Conservation (phyloP, 768 basidiomycete species). For the Phanerochaete sordida region DNA sequence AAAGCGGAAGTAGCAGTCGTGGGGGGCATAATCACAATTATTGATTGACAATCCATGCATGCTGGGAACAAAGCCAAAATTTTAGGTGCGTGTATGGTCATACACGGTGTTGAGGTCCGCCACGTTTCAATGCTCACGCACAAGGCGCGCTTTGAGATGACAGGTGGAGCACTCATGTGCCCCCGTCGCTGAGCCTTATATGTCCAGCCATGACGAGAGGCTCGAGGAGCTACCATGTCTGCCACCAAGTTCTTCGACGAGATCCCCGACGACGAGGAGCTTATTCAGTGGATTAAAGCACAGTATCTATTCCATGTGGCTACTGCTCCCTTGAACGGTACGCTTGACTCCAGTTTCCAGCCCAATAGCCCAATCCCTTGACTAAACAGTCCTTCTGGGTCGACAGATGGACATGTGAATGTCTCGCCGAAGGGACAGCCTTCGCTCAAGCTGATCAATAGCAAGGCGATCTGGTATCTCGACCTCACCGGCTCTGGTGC, state of each 20-base stretch:
- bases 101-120: too few species aligned
- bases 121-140: too few species aligned
- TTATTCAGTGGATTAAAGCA: slow-evolving; percentile 52
- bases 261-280: slow-evolving; percentile 41
- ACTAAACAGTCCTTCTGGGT: neutral
- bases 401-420: slow-evolving; percentile 51
- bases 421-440: slow-evolving; percentile 63
- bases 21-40: too few species aligned
- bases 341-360: slow-evolving; percentile 13
- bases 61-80: too few species aligned
- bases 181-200: too few species aligned
- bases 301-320: slow-evolving; percentile 76
- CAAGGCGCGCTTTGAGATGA: too few species aligned
- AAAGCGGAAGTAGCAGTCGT: too few species aligned
- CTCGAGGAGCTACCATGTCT: too few species aligned
- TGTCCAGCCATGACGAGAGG: too few species aligned
- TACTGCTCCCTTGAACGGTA: slow-evolving; percentile 51
- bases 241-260: slow-evolving; percentile 54
- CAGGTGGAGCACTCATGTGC: too few species aligned
- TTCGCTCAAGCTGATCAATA: slow-evolving; percentile 55
- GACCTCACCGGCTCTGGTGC: slow-evolving; percentile 68
- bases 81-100: too few species aligned
- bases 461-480: slow-evolving; percentile 66
- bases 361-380: neutral
- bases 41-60: too few species aligned